phyloP scores from a whole-genome alignment of 495 filamentous ascomycete species.

The Penicillium alfredii region DNA sequence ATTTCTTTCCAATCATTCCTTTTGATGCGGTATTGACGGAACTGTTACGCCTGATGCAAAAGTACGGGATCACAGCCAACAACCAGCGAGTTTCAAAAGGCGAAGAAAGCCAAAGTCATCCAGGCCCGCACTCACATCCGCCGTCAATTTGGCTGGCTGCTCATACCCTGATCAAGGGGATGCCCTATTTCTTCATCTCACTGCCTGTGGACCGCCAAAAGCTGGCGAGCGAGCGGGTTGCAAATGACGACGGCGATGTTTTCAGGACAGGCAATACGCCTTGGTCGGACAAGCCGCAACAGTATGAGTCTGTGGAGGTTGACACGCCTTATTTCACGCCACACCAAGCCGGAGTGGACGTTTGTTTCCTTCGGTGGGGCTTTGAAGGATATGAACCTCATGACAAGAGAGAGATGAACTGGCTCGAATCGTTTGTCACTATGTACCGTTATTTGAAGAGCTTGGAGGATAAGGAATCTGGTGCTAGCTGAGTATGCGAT shows the following conservation, averaged over 20 bases:
- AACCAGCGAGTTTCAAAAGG: not conserved
- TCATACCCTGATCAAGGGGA: not conserved
- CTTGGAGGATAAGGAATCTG: not conserved
- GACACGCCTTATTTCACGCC: constrained; percentile 8
- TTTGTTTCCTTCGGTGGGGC: not conserved
- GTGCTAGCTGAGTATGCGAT: not conserved
- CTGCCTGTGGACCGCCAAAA: no score
- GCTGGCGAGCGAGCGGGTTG: no score
- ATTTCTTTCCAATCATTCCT: constrained; percentile 10
- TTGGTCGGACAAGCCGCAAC: constrained; percentile 5
- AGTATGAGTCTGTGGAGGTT: constrained; percentile 1
- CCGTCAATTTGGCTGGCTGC: not conserved
- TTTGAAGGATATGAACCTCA: constrained; percentile 3
- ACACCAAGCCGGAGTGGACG: not conserved
- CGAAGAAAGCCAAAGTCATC: not conserved
- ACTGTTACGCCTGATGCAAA: constrained; percentile 8
- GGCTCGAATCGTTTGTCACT: constrained; percentile 12
- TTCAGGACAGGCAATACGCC: constrained; percentile 5
- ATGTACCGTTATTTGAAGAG: not conserved
- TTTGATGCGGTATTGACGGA: constrained; percentile 11
- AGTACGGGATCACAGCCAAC: constrained; percentile 1
- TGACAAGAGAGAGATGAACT: constrained; percentile 9
- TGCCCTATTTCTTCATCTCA: not conserved
- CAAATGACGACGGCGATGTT: not conserved
- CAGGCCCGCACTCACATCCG: not conserved